Base-by-base conservation (phyloP, 352 stramenopile genomes). In the Phytophthora fragariae region DNA sequence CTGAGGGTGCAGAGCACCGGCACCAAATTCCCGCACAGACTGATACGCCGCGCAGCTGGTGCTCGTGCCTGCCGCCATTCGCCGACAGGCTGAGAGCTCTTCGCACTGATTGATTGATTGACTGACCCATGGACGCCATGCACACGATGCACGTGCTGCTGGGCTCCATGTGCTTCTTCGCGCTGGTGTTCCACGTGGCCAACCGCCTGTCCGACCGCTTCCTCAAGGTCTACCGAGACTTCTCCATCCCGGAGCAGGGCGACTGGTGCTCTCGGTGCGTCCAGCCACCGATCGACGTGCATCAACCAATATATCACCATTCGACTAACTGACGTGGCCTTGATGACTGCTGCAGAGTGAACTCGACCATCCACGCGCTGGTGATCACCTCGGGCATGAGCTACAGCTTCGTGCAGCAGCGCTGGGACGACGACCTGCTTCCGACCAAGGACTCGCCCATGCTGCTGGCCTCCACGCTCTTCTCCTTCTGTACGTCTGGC, bases 201-300 rank as follows among this genome's bases (percentile, higher is more conserved):
- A 81, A 86, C 62, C 65, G 61, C 65, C 78, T 94, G 54, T 96
- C 86, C 39, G 58, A 73, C 50, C 72, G 74, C 64, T 85, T 86
- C 67, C 68, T 94, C 33, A 74, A 76, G 62, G 82, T 90, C 10
- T 96, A 91, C 68, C 82, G 81, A 29, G 82, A 91, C 63, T 96
- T 93, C 56, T 92, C 86, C 9, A 70, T 68, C 47, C 73, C 80
- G 5, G 85, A 96, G 49, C 82, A 92, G 46, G 88, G 82, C 65
- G 88, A 96, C 79, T 96, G 87, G 87, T 90, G 86, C 72, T 94
- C 89, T 44, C 77, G 89, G 89, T 96, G 68, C 62, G 17, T 52
- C 39, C 14, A 41, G 41, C 15, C 6, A 33, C 1, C 15, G 39
- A 46, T 46, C 12, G 39, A 46, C 17, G 39, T 6, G 12, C 17